A percentile compares a stretch with the other conserved stretches of the same genome.
Conservation (phyloP, 805 yeast genomes). For the Hyphopichia homilentoma region DNA sequence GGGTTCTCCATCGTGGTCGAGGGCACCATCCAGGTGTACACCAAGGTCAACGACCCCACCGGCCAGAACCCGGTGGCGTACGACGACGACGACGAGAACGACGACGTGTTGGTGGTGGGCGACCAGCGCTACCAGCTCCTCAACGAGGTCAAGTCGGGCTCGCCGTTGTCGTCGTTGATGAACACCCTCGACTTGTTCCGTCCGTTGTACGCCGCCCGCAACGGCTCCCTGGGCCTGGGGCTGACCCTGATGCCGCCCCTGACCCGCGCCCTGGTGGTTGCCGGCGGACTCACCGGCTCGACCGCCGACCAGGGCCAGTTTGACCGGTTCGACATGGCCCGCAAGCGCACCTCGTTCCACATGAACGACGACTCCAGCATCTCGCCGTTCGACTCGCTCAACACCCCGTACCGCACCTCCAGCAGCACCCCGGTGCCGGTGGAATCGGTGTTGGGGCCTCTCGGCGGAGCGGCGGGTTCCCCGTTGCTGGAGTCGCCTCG, state of each 20-base stretch:
- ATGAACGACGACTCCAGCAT: conserved; percentile 1
- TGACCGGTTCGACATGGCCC: not conserved
- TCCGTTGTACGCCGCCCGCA: conserved; percentile 5
- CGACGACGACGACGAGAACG: conserved; percentile 30
- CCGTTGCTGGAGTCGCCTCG: no score
- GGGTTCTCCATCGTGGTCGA: conserved; percentile 94
- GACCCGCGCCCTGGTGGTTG: conserved; percentile 9
- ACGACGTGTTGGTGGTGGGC: conserved; percentile 47
- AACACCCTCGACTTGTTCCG: conserved; percentile 73
- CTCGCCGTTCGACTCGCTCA: conserved; percentile 4
- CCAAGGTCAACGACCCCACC: conserved; percentile 39
- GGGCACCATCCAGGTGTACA: conserved; percentile 79
- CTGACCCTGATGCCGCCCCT: conserved; percentile 2
- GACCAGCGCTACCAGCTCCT: conserved; percentile 66
- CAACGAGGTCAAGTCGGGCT: conserved; percentile 76
- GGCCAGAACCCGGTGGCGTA: no score
- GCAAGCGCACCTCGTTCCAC: conserved; percentile 1
- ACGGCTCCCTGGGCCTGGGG: not conserved
- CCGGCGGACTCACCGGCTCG: not conserved
- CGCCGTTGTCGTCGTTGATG: conserved; percentile 80
- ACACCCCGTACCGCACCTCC: not conserved
- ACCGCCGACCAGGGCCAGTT: conserved; percentile 1
- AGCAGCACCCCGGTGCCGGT: not conserved
- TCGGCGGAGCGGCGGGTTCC: no score
- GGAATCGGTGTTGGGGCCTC: no score